A percentile compares a stretch with the other conserved stretches of the same genome.
phyloP scores from a whole-genome alignment of 2,329 filamentous ascomycete genomes.

The Akanthomyces uredinophilus region DNA sequence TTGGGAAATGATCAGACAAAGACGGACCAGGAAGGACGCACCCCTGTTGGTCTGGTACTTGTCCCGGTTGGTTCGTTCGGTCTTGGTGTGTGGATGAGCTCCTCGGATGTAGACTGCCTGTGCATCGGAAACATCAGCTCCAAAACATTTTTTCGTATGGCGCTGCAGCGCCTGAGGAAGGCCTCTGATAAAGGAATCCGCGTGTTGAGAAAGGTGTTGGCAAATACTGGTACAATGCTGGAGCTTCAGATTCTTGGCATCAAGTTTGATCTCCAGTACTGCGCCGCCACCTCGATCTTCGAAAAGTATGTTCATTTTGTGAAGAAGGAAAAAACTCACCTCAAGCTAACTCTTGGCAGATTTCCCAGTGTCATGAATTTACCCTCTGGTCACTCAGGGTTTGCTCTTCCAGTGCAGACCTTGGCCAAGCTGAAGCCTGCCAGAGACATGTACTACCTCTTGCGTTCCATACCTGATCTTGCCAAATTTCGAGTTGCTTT shows the following conservation, averaged over 20 bases:
- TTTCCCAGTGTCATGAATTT: constrained; percentile 45
- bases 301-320: constrained; percentile 33
- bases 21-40: constrained; percentile 15
- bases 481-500: constrained; percentile 54
- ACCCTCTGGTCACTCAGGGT: constrained; percentile 47
- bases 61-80: constrained; percentile 63
- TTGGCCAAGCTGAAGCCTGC: constrained; percentile 60
- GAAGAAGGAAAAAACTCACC: neutral
- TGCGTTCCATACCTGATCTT: constrained; percentile 54
- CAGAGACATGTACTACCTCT: constrained; percentile 57
- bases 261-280: constrained; percentile 63
- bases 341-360: constrained; percentile 19
- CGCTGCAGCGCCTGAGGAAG: constrained; percentile 48
- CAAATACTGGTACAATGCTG: constrained; percentile 58
- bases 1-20: constrained; percentile 26
- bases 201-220: constrained; percentile 53
- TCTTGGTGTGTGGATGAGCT: constrained; percentile 54
- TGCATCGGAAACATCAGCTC: constrained; percentile 59
- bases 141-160: constrained; percentile 56
- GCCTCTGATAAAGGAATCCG: constrained; percentile 38
- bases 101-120: constrained; percentile 61
- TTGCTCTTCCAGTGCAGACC: constrained; percentile 49
- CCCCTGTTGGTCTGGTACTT: constrained; percentile 40
- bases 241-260: constrained; percentile 55
- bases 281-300: constrained; percentile 50